Evolutionary conservation across 176 grass and related monocot species (phyloP).

Genomic region (Themeda triandra): DNA sequence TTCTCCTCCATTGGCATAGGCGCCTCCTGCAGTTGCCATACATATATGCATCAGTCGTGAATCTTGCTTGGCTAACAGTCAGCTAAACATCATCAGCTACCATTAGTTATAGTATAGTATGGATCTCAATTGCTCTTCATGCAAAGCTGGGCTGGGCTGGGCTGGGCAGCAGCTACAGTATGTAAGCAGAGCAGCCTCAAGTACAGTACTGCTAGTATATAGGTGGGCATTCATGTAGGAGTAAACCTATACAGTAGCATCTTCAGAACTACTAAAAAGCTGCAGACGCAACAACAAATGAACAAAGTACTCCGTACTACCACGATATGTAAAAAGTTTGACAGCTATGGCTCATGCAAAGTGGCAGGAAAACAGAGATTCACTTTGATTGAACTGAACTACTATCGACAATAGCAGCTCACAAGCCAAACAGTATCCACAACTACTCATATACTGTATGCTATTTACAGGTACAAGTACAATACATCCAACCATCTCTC

Average conservation of each 20-base stretch:
- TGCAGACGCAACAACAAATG: conserved; percentile 28
- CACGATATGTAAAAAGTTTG: neutral
- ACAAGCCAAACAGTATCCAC: conserved; percentile 15
- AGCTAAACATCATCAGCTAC: neutral
- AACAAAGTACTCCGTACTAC: neutral
- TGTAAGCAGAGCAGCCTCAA: neutral
- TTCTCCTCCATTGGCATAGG: conserved; percentile 32
- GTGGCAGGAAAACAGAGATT: conserved; percentile 1
- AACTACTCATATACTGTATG: neutral
- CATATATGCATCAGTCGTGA: neutral
- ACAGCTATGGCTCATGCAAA: conserved; percentile 8
- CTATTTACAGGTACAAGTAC: neutral
- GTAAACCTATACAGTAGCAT: neutral
- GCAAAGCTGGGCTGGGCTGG: neutral
- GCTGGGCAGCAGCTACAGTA: too few species aligned
- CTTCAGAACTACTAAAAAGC: conserved; percentile 14
- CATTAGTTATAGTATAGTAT: neutral
- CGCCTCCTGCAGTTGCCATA: conserved; percentile 46
- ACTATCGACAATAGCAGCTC: neutral
- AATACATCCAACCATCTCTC: neutral
- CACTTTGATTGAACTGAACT: conserved; percentile 5
- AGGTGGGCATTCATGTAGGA: conserved; percentile 16
- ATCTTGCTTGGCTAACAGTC: neutral
- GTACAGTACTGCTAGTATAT: neutral
- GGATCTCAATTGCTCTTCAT: neutral